These are phyloP conservation scores for Rauvolfia tetraphylla DNA, from an alignment of 257 asterid genomes.

Conservation along the genomic window DNA sequence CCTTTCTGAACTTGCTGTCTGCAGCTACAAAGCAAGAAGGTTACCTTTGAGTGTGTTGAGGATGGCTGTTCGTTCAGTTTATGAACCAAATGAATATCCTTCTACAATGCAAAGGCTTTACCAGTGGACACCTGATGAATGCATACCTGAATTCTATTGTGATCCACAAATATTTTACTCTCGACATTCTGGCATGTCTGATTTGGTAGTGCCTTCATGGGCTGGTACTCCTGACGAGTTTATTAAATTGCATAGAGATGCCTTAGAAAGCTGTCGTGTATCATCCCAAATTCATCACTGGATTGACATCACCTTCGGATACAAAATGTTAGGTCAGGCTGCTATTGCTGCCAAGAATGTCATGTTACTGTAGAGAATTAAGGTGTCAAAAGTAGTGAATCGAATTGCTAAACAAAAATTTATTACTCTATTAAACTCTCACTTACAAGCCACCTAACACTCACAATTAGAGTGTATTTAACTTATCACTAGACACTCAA, in stretches of 20 bases:
- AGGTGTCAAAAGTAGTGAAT: too few relatives aligned
- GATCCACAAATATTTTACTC: conserved; percentile 81
- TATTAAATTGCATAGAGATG: conserved; percentile 78
- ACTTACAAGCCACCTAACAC: too few relatives aligned
- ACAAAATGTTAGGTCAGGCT: conserved; percentile 90
- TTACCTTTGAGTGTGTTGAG: conserved; percentile 79
- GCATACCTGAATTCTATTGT: conserved; percentile 95
- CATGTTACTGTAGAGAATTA: too few relatives aligned
- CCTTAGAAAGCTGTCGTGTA: conserved; percentile 70
- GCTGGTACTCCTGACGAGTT: conserved; percentile 82
- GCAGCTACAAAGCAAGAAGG: conserved; percentile 98
- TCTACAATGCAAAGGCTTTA: conserved; percentile 93
- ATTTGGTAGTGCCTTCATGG: conserved; percentile 92
- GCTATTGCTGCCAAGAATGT: conserved; percentile 90
- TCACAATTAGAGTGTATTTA: too few relatives aligned
- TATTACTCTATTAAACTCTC: too few relatives aligned
- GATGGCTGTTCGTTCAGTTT: conserved; percentile 91
- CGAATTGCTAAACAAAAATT: too few relatives aligned
- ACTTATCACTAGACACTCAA: too few relatives aligned
- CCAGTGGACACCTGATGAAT: conserved; percentile 99
- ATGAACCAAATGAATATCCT: conserved; percentile 98
- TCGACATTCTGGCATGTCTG: conserved; percentile 86
- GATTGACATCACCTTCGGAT: conserved; percentile 96
- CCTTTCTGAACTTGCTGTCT: conserved; percentile 97
- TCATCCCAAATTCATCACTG: conserved; percentile 77